Conservation (phyloP, 1,139 yeast species). For the Kurtzmaniella quercitrusa region DNA sequence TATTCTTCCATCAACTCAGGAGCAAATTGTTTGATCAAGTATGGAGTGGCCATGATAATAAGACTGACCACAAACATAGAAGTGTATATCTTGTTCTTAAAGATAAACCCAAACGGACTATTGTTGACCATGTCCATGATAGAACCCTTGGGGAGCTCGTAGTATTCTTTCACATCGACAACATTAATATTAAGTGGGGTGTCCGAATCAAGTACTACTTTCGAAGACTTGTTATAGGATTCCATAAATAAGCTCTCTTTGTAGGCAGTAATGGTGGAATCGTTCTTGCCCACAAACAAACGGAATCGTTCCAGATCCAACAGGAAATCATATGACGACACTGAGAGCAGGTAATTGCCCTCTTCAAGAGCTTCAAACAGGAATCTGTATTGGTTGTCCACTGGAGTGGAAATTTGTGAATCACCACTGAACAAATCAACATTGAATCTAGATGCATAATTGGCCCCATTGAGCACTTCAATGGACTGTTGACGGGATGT, state of each 20-base stretch:
- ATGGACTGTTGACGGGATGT: neutral
- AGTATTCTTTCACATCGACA: conserved; percentile 25
- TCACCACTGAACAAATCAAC: conserved; percentile 19
- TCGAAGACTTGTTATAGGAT: conserved; percentile 16
- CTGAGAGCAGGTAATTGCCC: conserved; percentile 33
- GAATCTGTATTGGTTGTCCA: conserved; percentile 26
- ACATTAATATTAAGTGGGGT: conserved; percentile 22
- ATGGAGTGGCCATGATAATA: conserved; percentile 34
- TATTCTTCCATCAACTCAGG: conserved; percentile 39
- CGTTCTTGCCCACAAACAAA: conserved; percentile 17
- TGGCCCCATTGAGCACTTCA: conserved; percentile 30
- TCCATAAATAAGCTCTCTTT: conserved; percentile 18
- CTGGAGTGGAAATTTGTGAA: conserved; percentile 10
- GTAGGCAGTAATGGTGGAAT: conserved; percentile 15
- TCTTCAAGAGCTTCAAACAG: conserved; percentile 18
- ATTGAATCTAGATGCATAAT: conserved; percentile 32
- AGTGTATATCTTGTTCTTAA: conserved; percentile 34
- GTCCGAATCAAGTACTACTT: conserved; percentile 12
- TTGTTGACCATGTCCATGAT: conserved; percentile 29
- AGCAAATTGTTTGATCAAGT: conserved; percentile 23
- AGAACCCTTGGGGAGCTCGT: conserved; percentile 32
- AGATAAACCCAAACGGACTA: conserved; percentile 44
- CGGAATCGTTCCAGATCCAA: conserved; percentile 23
- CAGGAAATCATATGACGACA: conserved; percentile 36
- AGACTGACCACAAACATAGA: conserved; percentile 25